Evolutionary conservation across 2,329 filamentous ascomycete genomes (phyloP), one percentile per base, ranked within the genome.

Genomic region (Hymenoscyphus occultus): DNA sequence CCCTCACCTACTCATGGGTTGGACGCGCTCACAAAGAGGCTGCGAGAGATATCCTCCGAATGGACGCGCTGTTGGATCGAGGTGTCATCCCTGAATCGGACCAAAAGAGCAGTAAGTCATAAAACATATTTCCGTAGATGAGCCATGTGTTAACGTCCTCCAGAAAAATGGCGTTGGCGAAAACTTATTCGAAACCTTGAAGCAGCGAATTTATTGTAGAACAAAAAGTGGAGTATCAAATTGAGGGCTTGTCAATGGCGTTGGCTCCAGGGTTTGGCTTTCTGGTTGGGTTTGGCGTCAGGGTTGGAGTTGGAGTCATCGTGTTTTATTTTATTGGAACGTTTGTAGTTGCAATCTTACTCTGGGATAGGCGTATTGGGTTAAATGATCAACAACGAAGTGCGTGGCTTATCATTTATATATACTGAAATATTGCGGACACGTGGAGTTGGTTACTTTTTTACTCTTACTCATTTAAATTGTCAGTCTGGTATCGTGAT

Each of bases 1-100:
- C 62, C 3, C 12, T 67, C 13, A 42, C 60, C 54, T 68, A 68
- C 45, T 16, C 19, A 1, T 68, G 67, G 67, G 62, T 67, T 19
- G 48, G 56, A 16, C 58, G 45, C 22, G 64, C 61, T 39, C 51
- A 69, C 39, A 69, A 67, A 57, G 60, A 60, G 13, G 48, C 39
- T 22, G 67, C 67, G 4, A 42, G 22, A 22, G 40, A 19, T 14
- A 65, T 65, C 16, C 12, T 60, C 1, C 16, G 39, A 32, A 12
- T 5, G 31, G 59, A 56, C 39, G 60, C 56, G 31, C n/a, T 56
- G n/a, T 56, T 45, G 16, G 22, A 62, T 14, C 12, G 45, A 22
- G 48, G 60, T n/a, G 28, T 45, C 5, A 16, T 61, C 14, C 14
- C 16, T 51, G 42, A 35, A 13, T 16, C 40, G 7, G 59, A 61